Conservation (phyloP, 148 eudicot species). For the Silene latifolia region DNA sequence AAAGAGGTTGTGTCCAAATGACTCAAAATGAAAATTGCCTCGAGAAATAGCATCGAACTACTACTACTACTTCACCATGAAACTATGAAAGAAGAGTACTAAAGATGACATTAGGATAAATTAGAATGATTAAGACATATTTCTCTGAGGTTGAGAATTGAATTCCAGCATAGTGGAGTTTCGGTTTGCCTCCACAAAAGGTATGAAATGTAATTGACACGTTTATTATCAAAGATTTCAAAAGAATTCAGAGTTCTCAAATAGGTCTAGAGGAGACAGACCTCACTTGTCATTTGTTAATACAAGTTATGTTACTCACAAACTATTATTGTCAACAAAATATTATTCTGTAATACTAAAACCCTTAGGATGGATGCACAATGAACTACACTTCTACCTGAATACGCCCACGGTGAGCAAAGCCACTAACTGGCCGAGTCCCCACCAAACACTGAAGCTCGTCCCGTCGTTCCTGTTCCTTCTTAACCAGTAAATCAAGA, state of each 20-base stretch:
- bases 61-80: too few relatives aligned
- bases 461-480: conserved; percentile 49
- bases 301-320: too few relatives aligned
- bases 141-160: neutral
- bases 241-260: neutral
- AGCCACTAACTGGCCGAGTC: conserved; percentile 57
- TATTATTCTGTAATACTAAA: neutral
- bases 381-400: conserved; percentile 41
- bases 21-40: too few relatives aligned
- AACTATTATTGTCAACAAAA: neutral
- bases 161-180: neutral
- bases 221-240: neutral
- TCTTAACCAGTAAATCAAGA: conserved; percentile 67
- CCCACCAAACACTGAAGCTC: conserved; percentile 62
- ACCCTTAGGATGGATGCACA: neutral
- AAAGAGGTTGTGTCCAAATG: too few relatives aligned
- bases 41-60: too few relatives aligned
- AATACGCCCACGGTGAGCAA: conserved; percentile 75
- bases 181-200: neutral
- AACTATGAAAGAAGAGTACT: too few relatives aligned
- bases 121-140: neutral
- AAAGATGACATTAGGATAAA: too few relatives aligned
- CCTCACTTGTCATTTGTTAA: too few relatives aligned
- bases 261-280: neutral
- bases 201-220: neutral